Base-by-base conservation (phyloP, 345 rosid genomes). In the Melaleuca quinquenervia region DNA sequence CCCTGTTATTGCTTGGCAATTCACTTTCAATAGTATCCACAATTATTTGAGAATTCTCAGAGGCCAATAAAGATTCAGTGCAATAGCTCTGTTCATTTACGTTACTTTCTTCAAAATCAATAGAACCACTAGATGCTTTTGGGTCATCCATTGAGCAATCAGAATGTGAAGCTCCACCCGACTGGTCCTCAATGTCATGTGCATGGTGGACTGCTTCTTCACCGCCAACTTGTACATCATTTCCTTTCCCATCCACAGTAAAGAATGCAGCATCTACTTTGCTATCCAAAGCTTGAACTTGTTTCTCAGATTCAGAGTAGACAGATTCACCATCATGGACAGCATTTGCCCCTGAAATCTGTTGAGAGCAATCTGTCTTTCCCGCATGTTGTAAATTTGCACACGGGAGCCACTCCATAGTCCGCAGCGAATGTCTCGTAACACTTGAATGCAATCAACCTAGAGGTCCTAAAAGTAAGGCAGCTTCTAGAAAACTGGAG, bases 1-100 rank as follows among this genome's bases (percentile, higher is more conserved):
- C 94, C 85, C 87, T 91, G 55, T 78, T 90, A 87, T 91, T 90
- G 88, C 86, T 90, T 60, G 91, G 91, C 74, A 89, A 74, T 82
- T 93, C 93, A 55, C 89, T 90, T 90, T 90, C 94, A 86, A 90
- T 90, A 50, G 94, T 89, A 80, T 91, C 92, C 85, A 91, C 91
- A 64, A 87, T 74, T 64, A 92, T 83, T 55, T 91, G 88, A 75
- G 92, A 89, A 86, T 85, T 92, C 85, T 91, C 95, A 49, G 91
- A 90, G 75, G 91, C 89, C 82, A 88, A 60, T 27, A 85, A 88
- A 88, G 91, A 88, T 53, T 88, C 91, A 18, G 76, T 86, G 52
- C 86, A 87, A 87, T 29, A 88, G 82, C 88, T 87, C 53, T 88
- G 94, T 36, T 88, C 89, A 80, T 90, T 92, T 50, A 87, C 49